phyloP scores from a whole-genome alignment of 73 alveolate species.

The Tetrahymena borealis region DNA sequence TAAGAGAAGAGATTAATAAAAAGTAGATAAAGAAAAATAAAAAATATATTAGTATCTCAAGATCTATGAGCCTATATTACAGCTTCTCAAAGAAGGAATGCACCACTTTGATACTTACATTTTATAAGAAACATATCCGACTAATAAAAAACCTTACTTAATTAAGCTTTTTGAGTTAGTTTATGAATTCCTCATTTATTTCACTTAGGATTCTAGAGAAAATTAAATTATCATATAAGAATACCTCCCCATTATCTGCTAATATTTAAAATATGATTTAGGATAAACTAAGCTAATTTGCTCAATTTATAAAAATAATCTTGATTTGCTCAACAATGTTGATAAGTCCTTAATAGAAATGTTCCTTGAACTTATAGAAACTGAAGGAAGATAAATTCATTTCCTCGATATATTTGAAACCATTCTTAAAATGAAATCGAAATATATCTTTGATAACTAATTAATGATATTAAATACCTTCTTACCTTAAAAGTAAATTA shows the following conservation, averaged over 20 bases:
- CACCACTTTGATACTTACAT: constrained; percentile 9
- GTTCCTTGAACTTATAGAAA: constrained; percentile 8
- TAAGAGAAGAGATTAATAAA: background rate
- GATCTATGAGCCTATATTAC: constrained; percentile 6
- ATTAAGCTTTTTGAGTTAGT: constrained; percentile 12
- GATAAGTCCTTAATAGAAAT: constrained; percentile 4
- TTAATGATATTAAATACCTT: constrained; percentile 9
- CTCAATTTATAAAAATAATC: constrained; percentile 19
- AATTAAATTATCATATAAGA: constrained; percentile 15
- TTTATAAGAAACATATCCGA: background rate
- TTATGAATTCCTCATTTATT: constrained; percentile 7
- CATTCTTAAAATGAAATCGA: background rate
- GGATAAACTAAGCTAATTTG: constrained; percentile 21
- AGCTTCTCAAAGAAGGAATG: constrained; percentile 6
- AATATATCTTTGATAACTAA: constrained; percentile 29
- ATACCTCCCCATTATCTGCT: background rate
- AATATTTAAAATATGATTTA: constrained; percentile 7
- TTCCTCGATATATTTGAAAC: constrained; percentile 18
- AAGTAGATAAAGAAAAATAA: constrained; percentile 22
- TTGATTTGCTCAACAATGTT: background rate
- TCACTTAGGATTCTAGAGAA: background rate
- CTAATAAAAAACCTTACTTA: background rate
- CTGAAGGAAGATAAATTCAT: constrained; percentile 28
- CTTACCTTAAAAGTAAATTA: background rate
- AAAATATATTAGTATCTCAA: constrained; percentile 17